Conservation (phyloP, 2,329 filamentous ascomycete genomes). For the Karstenula rhodostoma region DNA sequence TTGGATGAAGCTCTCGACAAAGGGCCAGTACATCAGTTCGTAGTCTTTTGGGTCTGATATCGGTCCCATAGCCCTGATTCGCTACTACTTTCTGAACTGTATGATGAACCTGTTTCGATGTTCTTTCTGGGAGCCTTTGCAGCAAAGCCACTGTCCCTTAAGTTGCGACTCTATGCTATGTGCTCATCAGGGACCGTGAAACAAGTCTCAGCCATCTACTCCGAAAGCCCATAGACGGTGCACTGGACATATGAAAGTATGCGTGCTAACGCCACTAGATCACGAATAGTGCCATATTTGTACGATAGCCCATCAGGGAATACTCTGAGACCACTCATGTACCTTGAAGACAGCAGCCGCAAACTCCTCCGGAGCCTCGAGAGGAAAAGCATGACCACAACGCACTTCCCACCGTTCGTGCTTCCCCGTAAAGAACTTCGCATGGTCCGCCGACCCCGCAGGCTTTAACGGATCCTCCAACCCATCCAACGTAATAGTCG, state of each 20-base stretch:
- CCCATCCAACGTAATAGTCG: slow-evolving; percentile 5
- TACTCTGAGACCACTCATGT: slow-evolving; percentile 1
- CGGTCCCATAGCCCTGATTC: no score
- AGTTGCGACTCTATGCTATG: no score
- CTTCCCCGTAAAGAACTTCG: neutral
- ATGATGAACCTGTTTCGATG: no score
- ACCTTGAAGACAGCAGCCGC: slow-evolving; percentile 1
- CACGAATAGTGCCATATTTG: neutral
- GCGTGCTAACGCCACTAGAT: neutral
- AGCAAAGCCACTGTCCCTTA: no score
- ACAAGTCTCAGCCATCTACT: no score
- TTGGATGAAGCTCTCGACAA: no score
- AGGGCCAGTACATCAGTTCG: no score
- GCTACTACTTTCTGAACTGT: no score
- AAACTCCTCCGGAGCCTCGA: slow-evolving; percentile 3
- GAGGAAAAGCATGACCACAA: slow-evolving; percentile 6
- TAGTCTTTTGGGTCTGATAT: no score
- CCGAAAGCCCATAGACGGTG: no score
- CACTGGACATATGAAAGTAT: neutral
- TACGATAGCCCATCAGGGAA: neutral
- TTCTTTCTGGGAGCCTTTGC: no score
- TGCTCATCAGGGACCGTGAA: no score
- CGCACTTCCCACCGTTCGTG: slow-evolving; percentile 3
- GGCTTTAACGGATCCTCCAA: slow-evolving; percentile 3
- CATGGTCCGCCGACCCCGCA: neutral